Base-by-base conservation (phyloP, 2,329 filamentous ascomycete species). In the Didymosphaeria variabile region DNA sequence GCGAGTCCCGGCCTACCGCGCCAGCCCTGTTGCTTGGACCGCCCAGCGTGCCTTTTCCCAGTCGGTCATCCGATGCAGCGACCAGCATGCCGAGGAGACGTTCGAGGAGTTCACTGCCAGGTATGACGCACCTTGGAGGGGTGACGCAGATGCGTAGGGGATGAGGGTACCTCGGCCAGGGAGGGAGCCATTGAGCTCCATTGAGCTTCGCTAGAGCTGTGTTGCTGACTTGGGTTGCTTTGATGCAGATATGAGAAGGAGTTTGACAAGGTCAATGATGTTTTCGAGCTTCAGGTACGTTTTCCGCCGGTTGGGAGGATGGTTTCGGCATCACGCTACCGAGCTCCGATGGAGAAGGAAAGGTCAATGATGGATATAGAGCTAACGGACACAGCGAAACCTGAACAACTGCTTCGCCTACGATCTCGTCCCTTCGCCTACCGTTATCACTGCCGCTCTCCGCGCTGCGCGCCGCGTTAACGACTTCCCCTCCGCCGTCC, bases 331-430 rank as follows among this genome's bases (percentile, higher is more conserved):
- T 66, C 61, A 53, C 58, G 65, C 63, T 60, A 64, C 55, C 31
- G 29, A 49, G 50, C 56, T 59, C 17, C 19, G 55, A 26, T 40
- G 58, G 61, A 61, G 60, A 49, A 44, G 55, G 7, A 17, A 29
- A 23, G 26, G 31, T 53, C 26, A 34, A 31, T 59, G 44, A 10
- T 38, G 40, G 47, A 31, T 50, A 64, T 15, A 36, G 19, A 55
- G 54, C 69, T 77, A 58, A 77, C 59, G 52, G 21, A 9, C 19
- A 23, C 78, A 93, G 88, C 92, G 93, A 82, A 97, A 97, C 86
- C 87, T 97, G 79, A 99, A 99, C 90, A 99, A 99, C 86, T 94
- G 93, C 80, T 99, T 99, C 84, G 95, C 95, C 79, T 99, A 99
- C 90, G 95, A 99, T 90, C 91, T 99, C 77, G 95, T 99, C 70